These are phyloP conservation scores for Penicillium cataractarum DNA, from an alignment of 495 filamentous ascomycete genomes.

Conservation along the genomic window DNA sequence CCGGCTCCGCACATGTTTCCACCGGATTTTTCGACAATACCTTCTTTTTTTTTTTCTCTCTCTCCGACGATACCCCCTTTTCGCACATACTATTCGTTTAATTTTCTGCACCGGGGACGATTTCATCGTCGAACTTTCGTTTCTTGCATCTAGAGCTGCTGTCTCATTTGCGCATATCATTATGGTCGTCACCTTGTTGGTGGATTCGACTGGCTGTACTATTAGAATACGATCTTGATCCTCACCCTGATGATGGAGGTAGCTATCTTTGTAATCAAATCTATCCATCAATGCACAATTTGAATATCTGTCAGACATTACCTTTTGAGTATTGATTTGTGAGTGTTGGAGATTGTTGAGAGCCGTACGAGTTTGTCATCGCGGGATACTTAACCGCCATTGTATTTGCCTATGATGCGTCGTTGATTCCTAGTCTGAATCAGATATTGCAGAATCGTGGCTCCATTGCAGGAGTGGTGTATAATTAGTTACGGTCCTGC, in stretches of 20 bases:
- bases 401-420: too few species aligned
- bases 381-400: too few species aligned
- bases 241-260: neutral
- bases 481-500: neutral
- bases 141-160: slow-evolving; percentile 21
- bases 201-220: neutral
- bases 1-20: slow-evolving; percentile 3
- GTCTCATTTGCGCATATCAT: slow-evolving; percentile 17
- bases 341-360: too few species aligned
- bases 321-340: neutral
- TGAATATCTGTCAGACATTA: neutral
- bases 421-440: neutral
- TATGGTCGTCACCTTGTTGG: too few species aligned
- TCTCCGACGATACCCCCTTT: slow-evolving; percentile 6
- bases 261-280: slow-evolving; percentile 1
- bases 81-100: slow-evolving; percentile 20
- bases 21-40: slow-evolving; percentile 5
- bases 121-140: slow-evolving; percentile 7
- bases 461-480: neutral
- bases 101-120: slow-evolving; percentile 4
- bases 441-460: neutral
- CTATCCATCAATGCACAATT: slow-evolving; percentile 1
- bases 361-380: too few species aligned
- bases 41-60: neutral
- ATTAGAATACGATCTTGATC: slow-evolving; percentile 2